phyloP scores from a whole-genome alignment of 495 filamentous ascomycete genomes.

The Talaromyces proteolyticus region DNA sequence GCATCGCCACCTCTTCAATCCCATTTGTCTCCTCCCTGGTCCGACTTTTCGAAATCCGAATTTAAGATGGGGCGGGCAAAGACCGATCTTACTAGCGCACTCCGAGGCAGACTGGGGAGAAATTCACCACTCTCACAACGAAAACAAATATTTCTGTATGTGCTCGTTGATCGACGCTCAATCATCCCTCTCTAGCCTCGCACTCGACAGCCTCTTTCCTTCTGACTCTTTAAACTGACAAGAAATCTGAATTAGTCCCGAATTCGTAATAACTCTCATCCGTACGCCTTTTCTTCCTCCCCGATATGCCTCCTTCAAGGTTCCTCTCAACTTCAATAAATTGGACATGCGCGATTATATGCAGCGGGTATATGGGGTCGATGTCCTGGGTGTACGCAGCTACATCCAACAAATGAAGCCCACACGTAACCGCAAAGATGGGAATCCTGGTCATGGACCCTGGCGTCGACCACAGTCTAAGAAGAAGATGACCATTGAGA shows the following conservation, averaged over 20 bases:
- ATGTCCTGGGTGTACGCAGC: conserved; percentile 63
- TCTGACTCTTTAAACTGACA: too few relatives aligned
- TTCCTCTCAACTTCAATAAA: conserved; percentile 85
- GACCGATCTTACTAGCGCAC: neutral
- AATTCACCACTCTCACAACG: conserved; percentile 17
- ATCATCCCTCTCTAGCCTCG: neutral
- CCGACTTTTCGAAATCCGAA: neutral
- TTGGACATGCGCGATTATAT: conserved; percentile 90
- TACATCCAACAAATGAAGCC: conserved; percentile 68
- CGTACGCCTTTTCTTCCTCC: conserved; percentile 65
- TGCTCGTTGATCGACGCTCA: conserved; percentile 4
- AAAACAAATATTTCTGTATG: conserved; percentile 68
- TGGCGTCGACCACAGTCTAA: conserved; percentile 55
- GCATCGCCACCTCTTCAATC: conserved; percentile 19
- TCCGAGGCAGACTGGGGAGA: conserved; percentile 4
- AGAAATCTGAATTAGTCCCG: conserved; percentile 50
- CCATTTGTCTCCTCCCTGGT: neutral
- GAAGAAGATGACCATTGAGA: conserved; percentile 90
- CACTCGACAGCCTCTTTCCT: too few relatives aligned
- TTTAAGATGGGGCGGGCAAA: neutral
- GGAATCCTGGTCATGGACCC: conserved; percentile 32
- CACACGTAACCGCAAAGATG: conserved; percentile 27
- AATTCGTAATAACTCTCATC: conserved; percentile 70
- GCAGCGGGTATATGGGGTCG: conserved; percentile 64
- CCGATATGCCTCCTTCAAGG: conserved; percentile 75